Conservation (phyloP, 805 yeast genomes). For the Suhomyces sp. region DNA sequence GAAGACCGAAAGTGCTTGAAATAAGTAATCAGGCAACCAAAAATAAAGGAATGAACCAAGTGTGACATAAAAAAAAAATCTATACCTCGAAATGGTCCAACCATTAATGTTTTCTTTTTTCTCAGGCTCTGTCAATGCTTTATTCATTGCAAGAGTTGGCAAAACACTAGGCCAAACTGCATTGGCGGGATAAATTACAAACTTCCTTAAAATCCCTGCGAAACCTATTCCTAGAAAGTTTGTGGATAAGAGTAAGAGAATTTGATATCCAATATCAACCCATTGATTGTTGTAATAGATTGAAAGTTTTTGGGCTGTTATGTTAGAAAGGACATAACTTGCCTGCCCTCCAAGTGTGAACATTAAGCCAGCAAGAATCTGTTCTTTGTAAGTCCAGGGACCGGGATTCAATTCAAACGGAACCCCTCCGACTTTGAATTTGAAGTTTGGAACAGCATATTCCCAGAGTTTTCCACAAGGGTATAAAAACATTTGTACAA, state of each 20-base stretch:
- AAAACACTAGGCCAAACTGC: slow-evolving; percentile 24
- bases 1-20: slow-evolving; percentile 41
- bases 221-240: slow-evolving; percentile 18
- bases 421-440: slow-evolving; percentile 8
- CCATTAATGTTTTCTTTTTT: slow-evolving; percentile 22
- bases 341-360: slow-evolving; percentile 25
- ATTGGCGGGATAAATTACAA: slow-evolving; percentile 14
- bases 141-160: slow-evolving; percentile 48
- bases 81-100: slow-evolving; percentile 29
- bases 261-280: slow-evolving; percentile 17
- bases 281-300: slow-evolving; percentile 12
- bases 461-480: slow-evolving; percentile 16
- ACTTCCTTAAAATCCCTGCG: slow-evolving; percentile 16
- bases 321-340: slow-evolving; percentile 21
- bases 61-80: slow-evolving; percentile 23
- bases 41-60: slow-evolving; percentile 35
- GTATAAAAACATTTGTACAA: slow-evolving; percentile 17
- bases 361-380: slow-evolving; percentile 6
- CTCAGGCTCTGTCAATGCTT: slow-evolving; percentile 38
- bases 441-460: slow-evolving; percentile 15
- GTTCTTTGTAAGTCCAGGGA: slow-evolving; percentile 17
- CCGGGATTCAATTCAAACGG: slow-evolving; percentile 27
- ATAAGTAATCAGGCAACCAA: slow-evolving; percentile 47
- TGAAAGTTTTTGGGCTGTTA: slow-evolving; percentile 10
- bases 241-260: slow-evolving; percentile 12